A percentile compares a stretch with the other conserved stretches of the same genome.
These are phyloP conservation scores for Trametes maxima DNA, from an alignment of 768 basidiomycete species.

Conservation along the genomic window DNA sequence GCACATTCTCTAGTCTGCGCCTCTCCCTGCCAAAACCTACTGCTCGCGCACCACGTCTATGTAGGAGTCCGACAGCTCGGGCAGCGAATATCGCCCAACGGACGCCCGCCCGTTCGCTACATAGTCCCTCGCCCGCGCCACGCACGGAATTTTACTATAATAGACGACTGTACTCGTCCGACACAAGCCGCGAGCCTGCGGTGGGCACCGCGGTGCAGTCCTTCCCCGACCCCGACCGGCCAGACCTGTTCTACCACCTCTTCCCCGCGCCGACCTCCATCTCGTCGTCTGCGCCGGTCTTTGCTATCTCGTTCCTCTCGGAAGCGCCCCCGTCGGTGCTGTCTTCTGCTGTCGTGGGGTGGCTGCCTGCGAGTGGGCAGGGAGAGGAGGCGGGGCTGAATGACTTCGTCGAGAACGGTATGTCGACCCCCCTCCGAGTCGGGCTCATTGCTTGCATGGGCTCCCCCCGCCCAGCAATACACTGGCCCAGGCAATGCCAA, in stretches of 20 bases:
- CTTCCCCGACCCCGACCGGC: constrained; percentile 57
- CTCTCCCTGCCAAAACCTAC: too few species aligned
- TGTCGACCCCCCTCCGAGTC: constrained; percentile 28
- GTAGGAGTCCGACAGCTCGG: too few species aligned
- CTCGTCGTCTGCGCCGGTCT: constrained; percentile 49
- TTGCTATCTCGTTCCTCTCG: constrained; percentile 66
- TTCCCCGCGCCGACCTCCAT: constrained; percentile 53
- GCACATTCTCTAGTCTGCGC: too few species aligned
- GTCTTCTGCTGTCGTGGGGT: constrained; percentile 64
- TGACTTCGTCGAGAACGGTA: constrained; percentile 76
- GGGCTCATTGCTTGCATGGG: too few species aligned
- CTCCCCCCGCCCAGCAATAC: neutral
- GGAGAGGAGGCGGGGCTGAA: constrained; percentile 56
- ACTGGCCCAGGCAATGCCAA: neutral
- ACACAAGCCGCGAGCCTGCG: neutral
- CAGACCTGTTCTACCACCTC: constrained; percentile 73
- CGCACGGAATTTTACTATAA: neutral
- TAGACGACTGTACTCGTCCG: neutral
- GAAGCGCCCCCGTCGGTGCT: constrained; percentile 45
- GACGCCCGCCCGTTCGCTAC: neutral
- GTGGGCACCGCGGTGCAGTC: constrained; percentile 13
- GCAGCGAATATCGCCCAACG: neutral
- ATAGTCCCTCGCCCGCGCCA: neutral
- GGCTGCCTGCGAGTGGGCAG: constrained; percentile 56
- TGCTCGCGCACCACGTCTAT: too few species aligned